Conservation (phyloP, 2,329 filamentous ascomycete species). For the Penicillium sp. region DNA sequence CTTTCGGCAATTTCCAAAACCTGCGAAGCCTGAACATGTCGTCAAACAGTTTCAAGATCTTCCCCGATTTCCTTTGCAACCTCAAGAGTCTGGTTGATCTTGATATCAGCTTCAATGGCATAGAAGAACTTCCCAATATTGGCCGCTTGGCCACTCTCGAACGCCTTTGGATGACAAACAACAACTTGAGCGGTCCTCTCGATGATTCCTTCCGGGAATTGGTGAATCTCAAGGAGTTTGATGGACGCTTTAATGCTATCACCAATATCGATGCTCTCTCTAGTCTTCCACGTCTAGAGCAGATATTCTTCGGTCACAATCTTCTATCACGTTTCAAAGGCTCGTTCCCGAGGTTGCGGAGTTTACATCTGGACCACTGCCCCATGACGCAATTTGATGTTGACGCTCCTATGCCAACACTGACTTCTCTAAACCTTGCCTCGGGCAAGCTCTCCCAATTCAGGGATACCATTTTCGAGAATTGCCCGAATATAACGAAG, state of each 20-base stretch:
- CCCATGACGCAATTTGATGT: slow-evolving; percentile 93
- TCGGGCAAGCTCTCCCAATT: slow-evolving; percentile 89
- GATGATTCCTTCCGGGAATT: slow-evolving; percentile 72
- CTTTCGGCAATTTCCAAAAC: slow-evolving; percentile 76
- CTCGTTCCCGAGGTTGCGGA: slow-evolving; percentile 79
- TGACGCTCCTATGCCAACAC: slow-evolving; percentile 69
- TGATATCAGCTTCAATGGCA: slow-evolving; percentile 95
- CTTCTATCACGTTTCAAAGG: slow-evolving; percentile 85
- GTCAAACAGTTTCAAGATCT: slow-evolving; percentile 83
- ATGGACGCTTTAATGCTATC: slow-evolving; percentile 90
- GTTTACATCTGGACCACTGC: slow-evolving; percentile 88
- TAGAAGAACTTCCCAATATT: slow-evolving; percentile 75
- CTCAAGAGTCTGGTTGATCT: slow-evolving; percentile 83
- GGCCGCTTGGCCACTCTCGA: slow-evolving; percentile 78
- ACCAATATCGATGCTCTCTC: slow-evolving; percentile 85
- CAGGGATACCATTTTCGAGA: slow-evolving; percentile 80
- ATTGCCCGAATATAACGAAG: slow-evolving; percentile 82
- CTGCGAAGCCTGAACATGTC: slow-evolving; percentile 86
- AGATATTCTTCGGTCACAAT: slow-evolving; percentile 89
- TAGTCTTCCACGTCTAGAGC: slow-evolving; percentile 80
- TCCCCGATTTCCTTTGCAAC: slow-evolving; percentile 81
- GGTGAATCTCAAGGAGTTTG: slow-evolving; percentile 78
- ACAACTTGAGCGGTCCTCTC: slow-evolving; percentile 74
- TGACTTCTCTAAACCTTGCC: slow-evolving; percentile 85
- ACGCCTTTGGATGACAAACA: slow-evolving; percentile 93